Evolutionary conservation across 192 early-diverging fungal species (phyloP).

Genomic region (Umbelopsis sp.): DNA sequence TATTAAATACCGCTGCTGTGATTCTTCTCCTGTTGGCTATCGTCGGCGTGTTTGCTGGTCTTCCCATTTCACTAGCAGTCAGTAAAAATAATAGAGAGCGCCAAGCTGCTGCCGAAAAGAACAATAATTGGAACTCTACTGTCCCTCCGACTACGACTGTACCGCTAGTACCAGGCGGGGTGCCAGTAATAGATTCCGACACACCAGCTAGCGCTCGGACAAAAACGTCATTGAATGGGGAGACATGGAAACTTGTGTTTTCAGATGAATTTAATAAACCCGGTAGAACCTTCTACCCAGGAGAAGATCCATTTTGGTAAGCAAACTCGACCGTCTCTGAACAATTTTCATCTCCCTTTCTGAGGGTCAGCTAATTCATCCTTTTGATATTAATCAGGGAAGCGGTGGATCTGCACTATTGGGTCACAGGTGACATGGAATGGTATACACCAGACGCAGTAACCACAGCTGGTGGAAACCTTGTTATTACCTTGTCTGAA

Average conservation of each 20-base stretch:
- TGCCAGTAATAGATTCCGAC: constrained; percentile 42
- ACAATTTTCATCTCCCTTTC: background rate
- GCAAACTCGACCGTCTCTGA: background rate
- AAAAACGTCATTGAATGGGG: constrained; percentile 41
- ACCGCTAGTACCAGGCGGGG: background rate
- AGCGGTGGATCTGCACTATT: constrained; percentile 57
- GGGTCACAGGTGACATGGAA: constrained; percentile 54
- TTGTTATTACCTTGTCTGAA: constrained; percentile 47
- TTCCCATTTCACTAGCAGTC: background rate
- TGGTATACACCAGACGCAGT: constrained; percentile 55
- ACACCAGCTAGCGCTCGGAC: constrained; percentile 35
- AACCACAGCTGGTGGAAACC: constrained; percentile 48
- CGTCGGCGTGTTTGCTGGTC: background rate
- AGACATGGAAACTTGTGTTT: constrained; percentile 56
- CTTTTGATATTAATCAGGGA: constrained; percentile 26
- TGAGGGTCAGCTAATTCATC: constrained; percentile 26
- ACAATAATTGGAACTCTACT: constrained; percentile 6
- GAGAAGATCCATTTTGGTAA: constrained; percentile 50
- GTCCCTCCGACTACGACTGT: background rate
- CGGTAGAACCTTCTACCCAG: constrained; percentile 50
- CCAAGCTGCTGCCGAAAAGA: background rate
- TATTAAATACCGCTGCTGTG: background rate
- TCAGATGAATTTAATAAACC: constrained; percentile 62
- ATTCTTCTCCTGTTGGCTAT: background rate
- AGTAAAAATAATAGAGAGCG: background rate